These are phyloP conservation scores for Artemisia princeps DNA, from an alignment of 140 eudicot species.

Conservation along the genomic window DNA sequence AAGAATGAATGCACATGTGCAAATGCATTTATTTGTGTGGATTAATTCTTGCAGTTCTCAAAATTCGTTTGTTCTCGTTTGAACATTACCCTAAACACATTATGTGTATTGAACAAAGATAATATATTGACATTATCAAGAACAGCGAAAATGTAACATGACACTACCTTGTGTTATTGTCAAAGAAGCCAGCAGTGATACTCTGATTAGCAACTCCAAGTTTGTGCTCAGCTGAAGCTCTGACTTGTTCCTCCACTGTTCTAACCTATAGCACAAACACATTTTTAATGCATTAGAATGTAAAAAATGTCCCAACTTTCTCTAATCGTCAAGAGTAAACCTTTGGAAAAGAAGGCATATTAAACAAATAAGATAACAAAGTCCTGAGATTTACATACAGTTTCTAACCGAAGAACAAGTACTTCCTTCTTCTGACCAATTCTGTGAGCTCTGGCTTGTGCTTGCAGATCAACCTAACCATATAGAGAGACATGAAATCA, in stretches of 20 bases:
- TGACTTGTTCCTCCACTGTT: conserved; percentile 98
- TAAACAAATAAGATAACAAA: background rate
- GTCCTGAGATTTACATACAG: conserved; percentile 43
- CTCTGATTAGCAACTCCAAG: conserved; percentile 99
- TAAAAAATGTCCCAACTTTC: no score
- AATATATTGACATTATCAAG: background rate
- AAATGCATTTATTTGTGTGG: no score
- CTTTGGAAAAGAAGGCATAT: conserved; percentile 4
- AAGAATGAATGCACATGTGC: no score
- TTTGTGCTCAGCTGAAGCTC: conserved; percentile 99
- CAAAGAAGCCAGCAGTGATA: conserved; percentile 97
- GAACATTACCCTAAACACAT: background rate
- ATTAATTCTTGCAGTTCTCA: no score
- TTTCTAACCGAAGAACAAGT: conserved; percentile 95
- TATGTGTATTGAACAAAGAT: background rate
- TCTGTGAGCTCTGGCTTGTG: conserved; percentile 99
- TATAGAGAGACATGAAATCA: conserved; percentile 10
- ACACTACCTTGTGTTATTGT: conserved; percentile 87
- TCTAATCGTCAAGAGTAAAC: background rate
- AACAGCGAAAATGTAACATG: background rate
- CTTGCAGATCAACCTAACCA: conserved; percentile 93
- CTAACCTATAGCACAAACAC: conserved; percentile 50
- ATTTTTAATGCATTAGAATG: background rate
- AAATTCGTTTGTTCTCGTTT: no score
- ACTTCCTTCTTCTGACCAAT: conserved; percentile 99